Evolutionary conservation across 108 stramenopile species (phyloP).

Genomic region (Cyclostephanos tholiformis): DNA sequence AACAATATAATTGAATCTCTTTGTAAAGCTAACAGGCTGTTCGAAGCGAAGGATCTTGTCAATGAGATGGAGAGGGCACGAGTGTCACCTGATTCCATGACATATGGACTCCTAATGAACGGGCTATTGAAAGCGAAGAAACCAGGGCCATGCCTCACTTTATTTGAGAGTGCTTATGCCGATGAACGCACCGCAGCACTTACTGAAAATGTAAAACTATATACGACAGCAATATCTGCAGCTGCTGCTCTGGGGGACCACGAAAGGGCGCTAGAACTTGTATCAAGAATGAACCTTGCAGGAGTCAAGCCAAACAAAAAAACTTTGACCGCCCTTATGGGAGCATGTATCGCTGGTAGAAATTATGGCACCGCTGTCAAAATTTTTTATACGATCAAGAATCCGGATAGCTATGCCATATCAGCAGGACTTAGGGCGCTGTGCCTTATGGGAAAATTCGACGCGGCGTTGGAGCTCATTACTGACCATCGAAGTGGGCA

Average conservation of each 20-base stretch:
- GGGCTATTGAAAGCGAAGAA: conserved; percentile 73
- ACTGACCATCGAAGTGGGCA: conserved; percentile 49
- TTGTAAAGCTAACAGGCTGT: conserved; percentile 57
- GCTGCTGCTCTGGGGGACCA: conserved; percentile 74
- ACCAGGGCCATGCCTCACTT: conserved; percentile 69
- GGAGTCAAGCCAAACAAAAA: conserved; percentile 87
- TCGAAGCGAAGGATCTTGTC: conserved; percentile 75
- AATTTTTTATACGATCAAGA: conserved; percentile 66
- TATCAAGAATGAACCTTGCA: conserved; percentile 75
- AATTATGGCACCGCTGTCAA: conserved; percentile 66
- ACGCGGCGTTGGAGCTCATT: conserved; percentile 51
- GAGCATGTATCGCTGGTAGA: conserved; percentile 72
- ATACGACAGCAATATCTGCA: conserved; percentile 87
- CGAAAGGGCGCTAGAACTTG: conserved; percentile 77
- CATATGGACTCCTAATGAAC: conserved; percentile 84
- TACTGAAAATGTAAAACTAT: conserved; percentile 81
- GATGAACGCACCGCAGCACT: conserved; percentile 67
- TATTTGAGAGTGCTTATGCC: conserved; percentile 82
- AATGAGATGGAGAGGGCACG: conserved; percentile 71
- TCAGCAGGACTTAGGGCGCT: conserved; percentile 66
- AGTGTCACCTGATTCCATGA: conserved; percentile 81
- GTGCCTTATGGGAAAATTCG: conserved; percentile 51
- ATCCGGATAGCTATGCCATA: conserved; percentile 77
- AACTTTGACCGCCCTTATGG: conserved; percentile 80
- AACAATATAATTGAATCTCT: conserved; percentile 74